These are phyloP conservation scores for Polygonum aviculare DNA, from an alignment of 148 eudicot species.

Conservation along the genomic window DNA sequence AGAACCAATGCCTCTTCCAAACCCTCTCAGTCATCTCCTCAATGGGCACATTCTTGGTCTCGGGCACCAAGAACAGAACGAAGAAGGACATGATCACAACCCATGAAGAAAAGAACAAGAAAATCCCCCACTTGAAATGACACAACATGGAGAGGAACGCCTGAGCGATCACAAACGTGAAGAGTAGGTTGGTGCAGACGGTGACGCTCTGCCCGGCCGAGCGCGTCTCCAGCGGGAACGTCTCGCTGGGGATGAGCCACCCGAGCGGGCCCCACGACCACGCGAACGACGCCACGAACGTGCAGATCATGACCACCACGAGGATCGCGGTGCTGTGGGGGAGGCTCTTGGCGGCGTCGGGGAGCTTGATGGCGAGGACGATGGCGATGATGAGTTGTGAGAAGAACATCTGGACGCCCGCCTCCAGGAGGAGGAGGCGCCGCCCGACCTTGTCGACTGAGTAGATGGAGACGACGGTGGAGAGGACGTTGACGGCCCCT, in stretches of 20 bases:
- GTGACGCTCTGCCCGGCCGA: conserved; percentile 94
- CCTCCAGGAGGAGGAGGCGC: conserved; percentile 61
- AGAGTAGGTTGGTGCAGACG: conserved; percentile 69
- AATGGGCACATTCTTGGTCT: conserved; percentile 89
- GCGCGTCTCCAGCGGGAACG: conserved; percentile 78
- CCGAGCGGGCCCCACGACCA: conserved; percentile 99
- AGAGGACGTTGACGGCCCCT: conserved; percentile 76
- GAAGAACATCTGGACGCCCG: conserved; percentile 84
- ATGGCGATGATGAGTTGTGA: conserved; percentile 63
- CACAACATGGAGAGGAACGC: conserved; percentile 87
- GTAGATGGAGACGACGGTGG: conserved; percentile 81
- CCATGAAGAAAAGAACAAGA: conserved; percentile 87
- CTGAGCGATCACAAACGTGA: conserved; percentile 78
- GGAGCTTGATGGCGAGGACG: conserved; percentile 57
- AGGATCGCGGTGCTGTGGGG: conserved; percentile 41
- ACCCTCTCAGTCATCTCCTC: conserved; percentile 91
- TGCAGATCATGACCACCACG: conserved; percentile 70
- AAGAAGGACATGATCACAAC: conserved; percentile 73
- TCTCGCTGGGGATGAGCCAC: conserved; percentile 94
- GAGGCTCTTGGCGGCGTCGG: conserved; percentile 39
- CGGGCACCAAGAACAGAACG: conserved; percentile 74
- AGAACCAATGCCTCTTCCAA: conserved; percentile 82
- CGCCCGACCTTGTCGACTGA: conserved; percentile 78
- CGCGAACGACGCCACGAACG: conserved; percentile 67
- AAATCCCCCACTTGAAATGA: conserved; percentile 70